Conservation (phyloP, 164 flowering plant species). For the Magnolia kwangsiensis region DNA sequence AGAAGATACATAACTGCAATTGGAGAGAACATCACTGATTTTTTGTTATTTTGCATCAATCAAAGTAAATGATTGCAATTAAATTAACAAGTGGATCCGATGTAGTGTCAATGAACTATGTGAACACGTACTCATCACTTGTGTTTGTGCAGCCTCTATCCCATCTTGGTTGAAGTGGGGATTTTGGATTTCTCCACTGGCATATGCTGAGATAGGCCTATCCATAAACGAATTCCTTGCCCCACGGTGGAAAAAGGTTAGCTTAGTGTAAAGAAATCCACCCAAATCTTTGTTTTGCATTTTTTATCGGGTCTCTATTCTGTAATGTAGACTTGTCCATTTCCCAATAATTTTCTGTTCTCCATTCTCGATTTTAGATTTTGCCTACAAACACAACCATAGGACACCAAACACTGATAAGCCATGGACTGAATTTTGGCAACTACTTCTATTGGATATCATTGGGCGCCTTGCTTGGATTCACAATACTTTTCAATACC, state of each 20-base stretch:
- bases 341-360: slow-evolving; percentile 2
- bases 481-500: slow-evolving; percentile 41
- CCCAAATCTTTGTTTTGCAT: neutral
- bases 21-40: neutral
- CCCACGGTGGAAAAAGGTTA: slow-evolving; percentile 61
- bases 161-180: slow-evolving; percentile 69
- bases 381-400: slow-evolving; percentile 36
- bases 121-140: neutral
- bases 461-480: slow-evolving; percentile 47
- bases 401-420: slow-evolving; percentile 40
- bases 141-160: slow-evolving; percentile 45
- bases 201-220: slow-evolving; percentile 57
- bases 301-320: neutral
- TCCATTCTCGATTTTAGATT: slow-evolving; percentile 21
- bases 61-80: neutral
- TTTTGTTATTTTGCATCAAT: neutral
- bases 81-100: no score
- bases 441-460: slow-evolving; percentile 55
- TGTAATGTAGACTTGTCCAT: neutral
- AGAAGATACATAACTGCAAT: no score
- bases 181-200: slow-evolving; percentile 56
- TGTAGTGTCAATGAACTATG: neutral
- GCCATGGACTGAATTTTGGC: slow-evolving; percentile 45
- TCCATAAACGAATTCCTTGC: slow-evolving; percentile 62
- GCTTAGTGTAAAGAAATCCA: neutral